These are phyloP conservation scores for Colletotrichum endophyticum DNA, from an alignment of 2,329 filamentous ascomycete species.

Conservation along the genomic window DNA sequence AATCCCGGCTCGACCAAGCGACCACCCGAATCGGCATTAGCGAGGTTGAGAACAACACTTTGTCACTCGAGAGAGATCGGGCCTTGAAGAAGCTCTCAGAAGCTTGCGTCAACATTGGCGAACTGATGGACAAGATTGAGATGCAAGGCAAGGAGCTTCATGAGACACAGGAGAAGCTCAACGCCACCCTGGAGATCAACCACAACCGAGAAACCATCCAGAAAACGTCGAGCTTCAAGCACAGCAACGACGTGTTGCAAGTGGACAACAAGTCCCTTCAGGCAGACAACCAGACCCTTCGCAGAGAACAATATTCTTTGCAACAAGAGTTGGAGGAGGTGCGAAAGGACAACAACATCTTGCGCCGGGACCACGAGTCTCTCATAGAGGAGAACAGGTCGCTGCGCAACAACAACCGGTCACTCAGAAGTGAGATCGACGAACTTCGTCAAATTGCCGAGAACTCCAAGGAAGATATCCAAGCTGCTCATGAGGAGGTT, in stretches of 20 bases:
- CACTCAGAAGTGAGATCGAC: slow-evolving; percentile 47
- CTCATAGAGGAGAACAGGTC: slow-evolving; percentile 49
- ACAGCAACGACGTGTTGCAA: slow-evolving; percentile 37
- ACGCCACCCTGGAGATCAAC: slow-evolving; percentile 35
- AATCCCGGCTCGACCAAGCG: slow-evolving; percentile 65
- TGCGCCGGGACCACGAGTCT: slow-evolving; percentile 48
- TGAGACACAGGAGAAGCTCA: slow-evolving; percentile 44
- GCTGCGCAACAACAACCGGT: slow-evolving; percentile 44
- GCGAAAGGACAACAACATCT: slow-evolving; percentile 44
- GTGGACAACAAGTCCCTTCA: slow-evolving; percentile 46
- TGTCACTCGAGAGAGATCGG: slow-evolving; percentile 69
- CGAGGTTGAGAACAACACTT: slow-evolving; percentile 66
- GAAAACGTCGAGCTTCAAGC: slow-evolving; percentile 45
- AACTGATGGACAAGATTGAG: slow-evolving; percentile 48
- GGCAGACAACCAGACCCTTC: slow-evolving; percentile 43
- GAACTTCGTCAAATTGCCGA: slow-evolving; percentile 48
- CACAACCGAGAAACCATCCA: slow-evolving; percentile 28
- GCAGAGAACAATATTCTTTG: slow-evolving; percentile 37
- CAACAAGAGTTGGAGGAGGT: slow-evolving; percentile 45
- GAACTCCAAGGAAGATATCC: slow-evolving; percentile 44
- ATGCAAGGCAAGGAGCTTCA: slow-evolving; percentile 46
- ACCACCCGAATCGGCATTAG: slow-evolving; percentile 66
- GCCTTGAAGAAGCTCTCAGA: slow-evolving; percentile 66
- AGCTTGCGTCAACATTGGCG: slow-evolving; percentile 63
- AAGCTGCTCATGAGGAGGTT: slow-evolving; percentile 43